These are phyloP conservation scores for Prunus salicina DNA, from an alignment of 306 rosid species.

Conservation along the genomic window DNA sequence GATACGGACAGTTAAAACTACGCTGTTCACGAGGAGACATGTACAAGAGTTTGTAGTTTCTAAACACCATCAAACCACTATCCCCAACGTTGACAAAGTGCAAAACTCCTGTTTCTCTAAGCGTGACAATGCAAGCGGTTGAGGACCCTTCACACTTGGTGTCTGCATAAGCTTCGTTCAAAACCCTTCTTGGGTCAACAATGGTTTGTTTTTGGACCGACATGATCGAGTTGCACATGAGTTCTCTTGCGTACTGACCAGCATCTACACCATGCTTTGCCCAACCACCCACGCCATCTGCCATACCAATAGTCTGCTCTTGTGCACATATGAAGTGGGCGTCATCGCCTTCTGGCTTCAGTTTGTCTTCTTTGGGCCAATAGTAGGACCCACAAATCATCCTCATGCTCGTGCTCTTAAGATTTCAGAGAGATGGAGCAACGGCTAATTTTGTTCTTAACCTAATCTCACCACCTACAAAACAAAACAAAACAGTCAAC, in stretches of 20 bases:
- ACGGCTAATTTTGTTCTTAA: too few species aligned
- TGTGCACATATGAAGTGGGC: neutral
- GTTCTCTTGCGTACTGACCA: constrained; percentile 3
- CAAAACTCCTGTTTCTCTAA: neutral
- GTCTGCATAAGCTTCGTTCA: neutral
- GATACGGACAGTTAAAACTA: neutral
- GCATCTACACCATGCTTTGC: constrained; percentile 1
- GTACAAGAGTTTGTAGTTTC: neutral
- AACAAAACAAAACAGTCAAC: too few species aligned
- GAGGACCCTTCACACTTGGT: constrained; percentile 15
- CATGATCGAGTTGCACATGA: neutral
- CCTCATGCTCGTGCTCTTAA: neutral
- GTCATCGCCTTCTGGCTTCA: constrained; percentile 7
- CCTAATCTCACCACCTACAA: too few species aligned
- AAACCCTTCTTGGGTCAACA: neutral
- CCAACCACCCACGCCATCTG: constrained; percentile 17
- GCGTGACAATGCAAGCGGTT: constrained; percentile 22
- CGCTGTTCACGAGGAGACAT: constrained; percentile 8
- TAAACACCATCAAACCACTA: constrained; percentile 29
- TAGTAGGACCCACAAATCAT: neutral
- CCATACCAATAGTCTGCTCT: constrained; percentile 5
- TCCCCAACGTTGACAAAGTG: constrained; percentile 18
- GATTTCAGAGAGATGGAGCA: too few species aligned
- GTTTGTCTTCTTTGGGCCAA: neutral
- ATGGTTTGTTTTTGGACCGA: neutral